Base-by-base conservation (phyloP, 768 basidiomycete genomes). In the Dioszegia crocea region DNA sequence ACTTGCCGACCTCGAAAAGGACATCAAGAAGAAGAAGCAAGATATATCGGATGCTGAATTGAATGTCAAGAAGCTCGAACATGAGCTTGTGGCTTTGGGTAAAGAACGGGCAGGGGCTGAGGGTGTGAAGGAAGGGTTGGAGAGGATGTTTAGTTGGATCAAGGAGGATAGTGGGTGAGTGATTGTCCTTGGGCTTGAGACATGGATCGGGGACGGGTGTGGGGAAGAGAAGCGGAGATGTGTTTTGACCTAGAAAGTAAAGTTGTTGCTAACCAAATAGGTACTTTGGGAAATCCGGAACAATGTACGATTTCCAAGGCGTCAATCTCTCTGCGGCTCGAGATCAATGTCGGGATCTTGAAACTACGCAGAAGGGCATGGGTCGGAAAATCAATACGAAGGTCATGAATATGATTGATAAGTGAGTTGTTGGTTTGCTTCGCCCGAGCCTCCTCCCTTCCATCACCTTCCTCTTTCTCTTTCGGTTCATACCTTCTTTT, bases 341-440 rank as follows among this genome's bases (percentile, higher is more conserved):
- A 45, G 80, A 84, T 40, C 87, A 86, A 71, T 86, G 86, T 24
- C 79, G 80, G 8, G 88, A 91, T 66, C 81, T 98, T 11, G 86
- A 89, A 64, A 80, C 83, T 19, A 81, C 85, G 45, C 90, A 90
- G 73, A 87, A 86, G 67, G 85, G 86, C 21, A 86, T 91, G 85
- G 93, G 91, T 80, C 91, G 91, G 80, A 96, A 93, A 76, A 82
- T 98, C 69, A 98, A 99, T 67, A 86, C 87, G 2, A 96, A 94
- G 76, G 92, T 91, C 45, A 85, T 96, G 80, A 89, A 87, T 66
- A 93, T 93, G 88, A 89, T 97, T 49, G 94, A 96, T 65, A 87
- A 84, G 91, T 96, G 62, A 59, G 85, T 77, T 49, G 9, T 16
- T 4, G 14, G 10, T 31, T 24, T 27, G 26, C 24, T 16, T 49